phyloP scores from a whole-genome alignment of 768 basidiomycete genomes.

The Leccinum rimulosum region DNA sequence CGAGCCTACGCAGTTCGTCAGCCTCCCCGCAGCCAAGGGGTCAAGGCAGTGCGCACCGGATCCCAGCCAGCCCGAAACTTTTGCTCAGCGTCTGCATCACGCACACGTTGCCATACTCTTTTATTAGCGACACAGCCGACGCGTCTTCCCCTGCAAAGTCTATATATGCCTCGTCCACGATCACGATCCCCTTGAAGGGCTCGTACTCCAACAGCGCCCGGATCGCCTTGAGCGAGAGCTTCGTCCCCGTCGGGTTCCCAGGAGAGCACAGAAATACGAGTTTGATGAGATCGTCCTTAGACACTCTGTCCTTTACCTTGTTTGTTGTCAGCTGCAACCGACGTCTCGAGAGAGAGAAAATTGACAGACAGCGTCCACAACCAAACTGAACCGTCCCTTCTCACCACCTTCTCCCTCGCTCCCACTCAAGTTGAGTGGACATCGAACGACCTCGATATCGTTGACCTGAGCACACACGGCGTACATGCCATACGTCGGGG shows the following conservation, averaged over 20 bases:
- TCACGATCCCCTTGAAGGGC: slow-evolving; percentile 84
- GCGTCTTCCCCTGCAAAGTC: slow-evolving; percentile 72
- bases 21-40: background rate
- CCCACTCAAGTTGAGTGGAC: slow-evolving; percentile 62
- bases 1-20: slow-evolving; percentile 54
- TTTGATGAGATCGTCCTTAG: slow-evolving; percentile 76
- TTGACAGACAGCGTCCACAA: slow-evolving; percentile 64
- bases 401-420: slow-evolving; percentile 71
- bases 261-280: slow-evolving; percentile 95
- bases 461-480: slow-evolving; percentile 92
- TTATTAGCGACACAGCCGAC: slow-evolving; percentile 69
- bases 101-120: slow-evolving; percentile 82
- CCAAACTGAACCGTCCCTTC: slow-evolving; percentile 67
- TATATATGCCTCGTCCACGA: slow-evolving; percentile 97
- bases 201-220: slow-evolving; percentile 71
- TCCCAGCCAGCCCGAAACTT: slow-evolving; percentile 92
- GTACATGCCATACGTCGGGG: slow-evolving; percentile 99
- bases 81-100: slow-evolving; percentile 98
- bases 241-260: slow-evolving; percentile 93
- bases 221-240: slow-evolving; percentile 70
- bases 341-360: background rate
- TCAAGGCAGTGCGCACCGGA: slow-evolving; percentile 58
- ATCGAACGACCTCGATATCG: slow-evolving; percentile 79
- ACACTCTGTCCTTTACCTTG: slow-evolving; percentile 75
- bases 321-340: background rate